Base-by-base conservation (phyloP, 768 basidiomycete genomes). In the Termitomyces sp. region DNA sequence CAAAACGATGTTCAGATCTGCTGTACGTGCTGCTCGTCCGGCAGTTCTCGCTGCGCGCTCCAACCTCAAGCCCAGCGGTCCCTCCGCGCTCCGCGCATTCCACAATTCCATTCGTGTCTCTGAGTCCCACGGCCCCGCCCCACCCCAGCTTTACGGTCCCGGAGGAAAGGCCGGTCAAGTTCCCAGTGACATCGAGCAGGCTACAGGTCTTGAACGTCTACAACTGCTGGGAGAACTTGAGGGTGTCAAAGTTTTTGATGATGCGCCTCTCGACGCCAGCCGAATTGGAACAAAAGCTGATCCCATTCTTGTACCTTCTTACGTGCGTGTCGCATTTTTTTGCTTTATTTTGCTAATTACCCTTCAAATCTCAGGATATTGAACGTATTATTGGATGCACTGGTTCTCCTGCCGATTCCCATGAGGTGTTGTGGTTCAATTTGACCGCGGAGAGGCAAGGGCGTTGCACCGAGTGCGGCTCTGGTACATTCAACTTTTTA, bases 191-290 rank as follows among this genome's bases (percentile, higher is more conserved):
- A 81, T 88, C 65, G 85, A 91, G 65, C 96, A 99, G 77, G 86
- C 96, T 15, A 99, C 96, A 67, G 96, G 96, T 86, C 81, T 98
- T 59, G 96, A 98, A 76, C 93, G 96, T 76, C 86, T 97, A 71
- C 93, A 99, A 77, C 79, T 97, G 53, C 77, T 98, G 57, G 94
- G 91, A 70, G 88, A 94, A 63, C 78, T 94, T 69, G 86, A 94
- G 74, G 96, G 95, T 58, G 77, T 94, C 57, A 88, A 92, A 48
- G 85, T 94, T 56, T 99, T 99, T 78, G 94, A 98, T 73, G 82
- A 88, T 70, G 83, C 85, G 61, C 91, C 94, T 38, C 82, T 97
- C 65, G 89, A 94, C 70, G 78, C 94, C 59, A 89, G 87, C 75
- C 85, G 91, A 69, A 75, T 94, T 72, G 96, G 96, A 66, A 98